Conservation (phyloP, 164 flowering plant genomes). For the Echeveria elegans region DNA sequence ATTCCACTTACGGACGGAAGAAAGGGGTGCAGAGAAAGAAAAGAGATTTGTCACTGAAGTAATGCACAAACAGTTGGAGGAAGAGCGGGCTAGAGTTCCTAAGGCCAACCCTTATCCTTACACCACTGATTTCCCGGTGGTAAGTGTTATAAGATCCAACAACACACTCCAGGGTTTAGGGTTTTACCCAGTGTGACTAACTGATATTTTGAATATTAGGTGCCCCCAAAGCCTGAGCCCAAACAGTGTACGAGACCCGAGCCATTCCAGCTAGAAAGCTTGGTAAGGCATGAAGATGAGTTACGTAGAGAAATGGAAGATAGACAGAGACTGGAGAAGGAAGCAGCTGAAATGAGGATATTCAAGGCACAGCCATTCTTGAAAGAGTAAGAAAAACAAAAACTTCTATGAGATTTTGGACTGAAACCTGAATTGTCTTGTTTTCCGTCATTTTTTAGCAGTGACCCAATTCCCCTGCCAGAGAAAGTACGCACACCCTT, state of each 20-base stretch:
- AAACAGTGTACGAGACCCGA: conserved; percentile 77
- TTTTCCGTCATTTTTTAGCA: conserved; percentile 18
- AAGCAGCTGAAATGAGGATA: conserved; percentile 62
- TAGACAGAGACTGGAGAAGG: conserved; percentile 52
- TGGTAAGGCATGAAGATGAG: conserved; percentile 90
- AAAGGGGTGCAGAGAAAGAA: conserved; percentile 81
- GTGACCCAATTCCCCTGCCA: conserved; percentile 93
- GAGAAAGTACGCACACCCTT: conserved; percentile 75
- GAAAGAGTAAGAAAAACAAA: conserved; percentile 55
- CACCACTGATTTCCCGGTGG: conserved; percentile 95
- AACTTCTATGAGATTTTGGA: background rate
- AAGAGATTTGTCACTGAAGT: conserved; percentile 45
- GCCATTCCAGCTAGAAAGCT: conserved; percentile 85
- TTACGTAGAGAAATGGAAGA: conserved; percentile 82
- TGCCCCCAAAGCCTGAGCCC: conserved; percentile 93
- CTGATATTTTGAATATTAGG: conserved; percentile 24
- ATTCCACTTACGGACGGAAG: conserved; percentile 87
- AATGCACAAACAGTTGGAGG: conserved; percentile 61
- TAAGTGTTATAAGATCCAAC: conserved; percentile 15
- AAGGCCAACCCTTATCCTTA: conserved; percentile 93
- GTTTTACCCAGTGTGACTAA: background rate
- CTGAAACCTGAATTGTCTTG: background rate
- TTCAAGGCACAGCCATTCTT: conserved; percentile 81
- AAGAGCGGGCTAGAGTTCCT: conserved; percentile 70
- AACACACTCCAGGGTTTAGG: background rate